Evolutionary conservation across 2,329 filamentous ascomycete species (phyloP).

Genomic region (Colletotrichum nymphaeae): DNA sequence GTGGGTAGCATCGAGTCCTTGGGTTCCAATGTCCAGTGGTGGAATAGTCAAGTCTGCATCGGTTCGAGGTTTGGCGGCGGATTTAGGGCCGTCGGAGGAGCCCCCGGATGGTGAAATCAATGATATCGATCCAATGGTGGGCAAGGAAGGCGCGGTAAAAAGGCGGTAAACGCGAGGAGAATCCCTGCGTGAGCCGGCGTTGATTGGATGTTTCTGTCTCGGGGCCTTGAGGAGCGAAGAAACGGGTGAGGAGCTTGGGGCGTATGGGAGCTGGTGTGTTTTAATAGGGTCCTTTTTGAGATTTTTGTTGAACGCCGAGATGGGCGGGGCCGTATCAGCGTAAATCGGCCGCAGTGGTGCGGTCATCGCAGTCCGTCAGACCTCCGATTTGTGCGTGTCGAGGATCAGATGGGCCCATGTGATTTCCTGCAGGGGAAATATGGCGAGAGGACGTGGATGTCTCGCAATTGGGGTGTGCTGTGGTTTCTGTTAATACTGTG

Average conservation of each 20-base stretch:
- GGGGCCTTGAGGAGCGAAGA: constrained; percentile 3
- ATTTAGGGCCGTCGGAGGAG: constrained; percentile 8
- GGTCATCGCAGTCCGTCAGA: background rate
- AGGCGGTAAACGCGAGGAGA: constrained; percentile 31
- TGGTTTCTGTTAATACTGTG: background rate
- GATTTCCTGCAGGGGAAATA: constrained; percentile 26
- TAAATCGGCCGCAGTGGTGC: background rate
- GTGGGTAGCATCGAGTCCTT: background rate
- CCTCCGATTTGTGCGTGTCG: constrained; percentile 9
- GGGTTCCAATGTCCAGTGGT: background rate
- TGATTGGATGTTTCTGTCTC: constrained; percentile 8
- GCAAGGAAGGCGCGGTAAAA: constrained; percentile 17
- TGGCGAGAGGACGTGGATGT: background rate
- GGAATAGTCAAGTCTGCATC: background rate
- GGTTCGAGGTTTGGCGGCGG: background rate
- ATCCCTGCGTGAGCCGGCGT: background rate
- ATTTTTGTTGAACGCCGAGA: constrained; percentile 34
- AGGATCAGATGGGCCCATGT: constrained; percentile 18
- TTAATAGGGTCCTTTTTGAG: constrained; percentile 10
- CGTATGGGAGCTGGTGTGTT: constrained; percentile 16
- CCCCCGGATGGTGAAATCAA: background rate
- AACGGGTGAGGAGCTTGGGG: constrained; percentile 31
- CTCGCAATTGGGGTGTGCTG: background rate
- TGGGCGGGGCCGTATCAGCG: background rate
- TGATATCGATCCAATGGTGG: constrained; percentile 13